A percentile compares a stretch with the other conserved stretches of the same genome.
These are phyloP conservation scores for Cornus suecica DNA, from an alignment of 148 eudicot species.

Conservation along the genomic window DNA sequence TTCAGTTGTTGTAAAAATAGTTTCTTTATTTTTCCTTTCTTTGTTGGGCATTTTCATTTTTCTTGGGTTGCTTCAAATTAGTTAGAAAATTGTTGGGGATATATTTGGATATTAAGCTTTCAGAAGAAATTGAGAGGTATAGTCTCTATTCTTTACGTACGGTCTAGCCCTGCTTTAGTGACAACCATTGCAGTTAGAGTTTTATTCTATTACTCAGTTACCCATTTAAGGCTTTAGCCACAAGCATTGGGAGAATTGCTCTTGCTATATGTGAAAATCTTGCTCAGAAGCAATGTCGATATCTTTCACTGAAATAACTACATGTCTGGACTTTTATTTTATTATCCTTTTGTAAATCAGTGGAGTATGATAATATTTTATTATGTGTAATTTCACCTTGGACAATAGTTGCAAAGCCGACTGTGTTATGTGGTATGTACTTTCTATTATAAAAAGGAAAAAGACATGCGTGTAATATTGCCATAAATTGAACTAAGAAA, in stretches of 20 bases:
- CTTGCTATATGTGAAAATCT: neutral
- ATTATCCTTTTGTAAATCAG: neutral
- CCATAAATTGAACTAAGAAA: neutral
- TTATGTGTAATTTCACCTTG: neutral
- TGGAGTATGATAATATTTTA: neutral
- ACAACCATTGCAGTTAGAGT: neutral
- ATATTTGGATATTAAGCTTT: neutral
- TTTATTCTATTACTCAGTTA: neutral
- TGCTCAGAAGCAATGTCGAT: neutral
- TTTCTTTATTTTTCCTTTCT: neutral
- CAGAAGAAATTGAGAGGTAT: neutral
- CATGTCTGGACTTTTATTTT: neutral
- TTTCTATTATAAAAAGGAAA: neutral
- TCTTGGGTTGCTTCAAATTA: neutral
- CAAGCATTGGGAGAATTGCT: too few species aligned
- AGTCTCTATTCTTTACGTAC: too few species aligned
- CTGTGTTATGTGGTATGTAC: neutral
- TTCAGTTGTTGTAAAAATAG: neutral
- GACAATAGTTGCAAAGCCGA: neutral
- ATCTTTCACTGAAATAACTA: neutral
- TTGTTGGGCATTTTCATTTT: neutral
- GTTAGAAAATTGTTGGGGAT: neutral
- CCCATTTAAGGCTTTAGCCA: too few species aligned
- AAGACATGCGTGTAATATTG: neutral
- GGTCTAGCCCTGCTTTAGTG: neutral